Conservation (phyloP, 176 grass and related monocot species). For the Chrysopogon serrulatus region DNA sequence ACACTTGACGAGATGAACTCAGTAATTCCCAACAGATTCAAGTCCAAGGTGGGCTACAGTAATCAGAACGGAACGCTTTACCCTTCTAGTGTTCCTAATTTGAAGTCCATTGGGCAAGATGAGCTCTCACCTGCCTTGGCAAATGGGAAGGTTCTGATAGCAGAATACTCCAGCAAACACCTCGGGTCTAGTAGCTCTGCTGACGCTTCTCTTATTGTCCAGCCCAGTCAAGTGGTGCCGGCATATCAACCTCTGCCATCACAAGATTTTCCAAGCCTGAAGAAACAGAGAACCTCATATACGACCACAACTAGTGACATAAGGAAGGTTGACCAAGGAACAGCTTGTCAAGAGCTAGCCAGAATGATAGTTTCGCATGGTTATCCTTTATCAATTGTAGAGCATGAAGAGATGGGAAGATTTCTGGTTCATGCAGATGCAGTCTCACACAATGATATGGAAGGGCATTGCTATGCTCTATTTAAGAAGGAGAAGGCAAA, state of each 20-base stretch:
- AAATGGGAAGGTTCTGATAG: constrained; percentile 45
- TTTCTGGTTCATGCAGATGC: constrained; percentile 15
- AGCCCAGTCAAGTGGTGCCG: constrained; percentile 32
- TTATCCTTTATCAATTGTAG: constrained; percentile 43
- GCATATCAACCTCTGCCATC: constrained; percentile 20
- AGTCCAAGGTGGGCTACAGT: constrained; percentile 41
- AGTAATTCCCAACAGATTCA: constrained; percentile 42
- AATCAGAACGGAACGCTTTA: background rate
- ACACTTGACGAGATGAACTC: constrained; percentile 21
- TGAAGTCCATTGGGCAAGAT: constrained; percentile 24
- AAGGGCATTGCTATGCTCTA: constrained; percentile 34
- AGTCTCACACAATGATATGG: constrained; percentile 23
- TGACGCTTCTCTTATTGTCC: background rate
- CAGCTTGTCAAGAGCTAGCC: constrained; percentile 34
- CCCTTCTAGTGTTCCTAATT: constrained; percentile 18
- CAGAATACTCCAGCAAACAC: constrained; percentile 39
- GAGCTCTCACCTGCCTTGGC: constrained; percentile 48
- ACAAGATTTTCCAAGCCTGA: constrained; percentile 18
- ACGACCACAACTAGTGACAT: constrained; percentile 14
- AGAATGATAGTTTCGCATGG: constrained; percentile 37
- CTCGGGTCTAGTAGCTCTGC: constrained; percentile 18
- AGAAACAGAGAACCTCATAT: constrained; percentile 33
- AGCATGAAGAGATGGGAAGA: constrained; percentile 55
- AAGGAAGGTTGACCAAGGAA: constrained; percentile 30
- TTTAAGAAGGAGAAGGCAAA: constrained; percentile 46